phyloP scores from a whole-genome alignment of 2,329 filamentous ascomycete genomes.

The Cadophora malorum region DNA sequence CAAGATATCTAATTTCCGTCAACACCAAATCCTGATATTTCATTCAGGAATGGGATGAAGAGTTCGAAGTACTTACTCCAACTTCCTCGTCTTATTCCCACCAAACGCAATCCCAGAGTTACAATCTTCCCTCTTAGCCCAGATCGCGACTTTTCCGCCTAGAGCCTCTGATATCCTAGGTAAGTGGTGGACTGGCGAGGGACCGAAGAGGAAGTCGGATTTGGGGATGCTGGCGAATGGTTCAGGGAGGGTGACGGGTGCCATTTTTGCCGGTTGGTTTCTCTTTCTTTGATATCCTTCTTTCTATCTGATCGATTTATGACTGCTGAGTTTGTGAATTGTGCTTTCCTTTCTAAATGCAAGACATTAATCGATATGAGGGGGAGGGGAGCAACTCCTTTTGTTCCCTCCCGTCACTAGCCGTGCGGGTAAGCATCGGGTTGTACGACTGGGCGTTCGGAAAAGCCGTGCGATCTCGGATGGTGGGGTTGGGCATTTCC shows the following conservation, averaged over 20 bases:
- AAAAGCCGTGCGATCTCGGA: conserved; percentile 15
- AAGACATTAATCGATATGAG: conserved; percentile 3
- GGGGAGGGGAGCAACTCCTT: too few relatives aligned
- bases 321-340: background rate
- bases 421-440: conserved; percentile 8
- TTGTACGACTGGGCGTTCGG: background rate
- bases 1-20: conserved; percentile 58
- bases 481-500: background rate
- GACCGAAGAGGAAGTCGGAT: conserved; percentile 67
- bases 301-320: background rate
- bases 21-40: background rate
- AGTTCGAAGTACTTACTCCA: conserved; percentile 54
- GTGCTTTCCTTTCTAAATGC: background rate
- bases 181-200: conserved; percentile 72
- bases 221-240: conserved; percentile 69
- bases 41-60: background rate
- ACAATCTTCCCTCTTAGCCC: conserved; percentile 75
- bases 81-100: conserved; percentile 73
- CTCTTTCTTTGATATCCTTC: background rate
- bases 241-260: conserved; percentile 57
- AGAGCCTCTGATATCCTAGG: conserved; percentile 68
- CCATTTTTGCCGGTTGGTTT: background rate
- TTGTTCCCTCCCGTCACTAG: background rate
- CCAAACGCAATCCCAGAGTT: conserved; percentile 72
- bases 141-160: conserved; percentile 65